Conservation (phyloP, 148 eudicot genomes). For the Dysphania ambrosioides region DNA sequence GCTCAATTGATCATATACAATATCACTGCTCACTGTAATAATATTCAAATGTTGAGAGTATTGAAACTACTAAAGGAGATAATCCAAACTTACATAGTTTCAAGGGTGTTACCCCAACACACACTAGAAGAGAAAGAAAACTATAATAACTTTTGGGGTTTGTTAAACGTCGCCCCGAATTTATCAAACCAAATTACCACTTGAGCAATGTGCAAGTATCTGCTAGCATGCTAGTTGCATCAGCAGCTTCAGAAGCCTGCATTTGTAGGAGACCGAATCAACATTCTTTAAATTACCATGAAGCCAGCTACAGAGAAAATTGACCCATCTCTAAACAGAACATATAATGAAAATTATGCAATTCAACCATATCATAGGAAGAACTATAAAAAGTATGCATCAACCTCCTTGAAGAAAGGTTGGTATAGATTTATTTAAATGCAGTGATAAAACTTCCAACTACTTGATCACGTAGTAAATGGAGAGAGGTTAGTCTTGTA, state of each 20-base stretch:
- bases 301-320: background rate
- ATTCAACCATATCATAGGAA: background rate
- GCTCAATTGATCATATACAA: no score
- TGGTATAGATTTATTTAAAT: background rate
- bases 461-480: background rate
- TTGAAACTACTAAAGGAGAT: no score
- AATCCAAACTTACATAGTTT: no score
- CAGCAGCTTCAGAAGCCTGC: constrained; percentile 46
- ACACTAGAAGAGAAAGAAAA: no score
- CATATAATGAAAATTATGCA: background rate
- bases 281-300: background rate
- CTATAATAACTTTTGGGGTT: no score
- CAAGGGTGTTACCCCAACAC: no score
- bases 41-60: no score
- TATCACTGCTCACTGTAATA: no score
- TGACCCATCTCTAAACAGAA: background rate
- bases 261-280: constrained; percentile 3
- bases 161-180: no score
- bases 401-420: background rate
- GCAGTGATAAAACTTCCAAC: no score
- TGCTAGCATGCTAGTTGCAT: constrained; percentile 16
- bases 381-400: background rate
- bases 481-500: background rate
- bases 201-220: constrained; percentile 36
- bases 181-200: no score